Evolutionary conservation across 495 filamentous ascomycete genomes (phyloP), one percentile per base, ranked within the genome.

Genomic region (Annulohypoxylon nitens): DNA sequence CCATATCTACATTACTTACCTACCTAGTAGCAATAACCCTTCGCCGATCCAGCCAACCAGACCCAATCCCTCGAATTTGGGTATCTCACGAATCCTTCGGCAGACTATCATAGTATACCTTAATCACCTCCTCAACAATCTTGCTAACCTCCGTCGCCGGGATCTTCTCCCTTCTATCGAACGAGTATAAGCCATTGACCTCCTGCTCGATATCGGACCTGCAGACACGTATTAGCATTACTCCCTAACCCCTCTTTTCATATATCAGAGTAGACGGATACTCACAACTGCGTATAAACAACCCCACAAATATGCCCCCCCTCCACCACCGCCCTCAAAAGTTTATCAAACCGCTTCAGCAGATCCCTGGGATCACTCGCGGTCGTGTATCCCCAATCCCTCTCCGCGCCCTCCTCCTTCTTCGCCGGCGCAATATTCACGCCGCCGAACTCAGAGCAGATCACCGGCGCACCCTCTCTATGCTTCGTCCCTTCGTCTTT

Each of bases 161-260:
- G 34, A 81, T 82, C 75, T 85, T 81, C 53, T 89, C 70, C 50
- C 68, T 79, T 10, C 89, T 86, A 76, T 89, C 88, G 70, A 89
- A 90, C n/a, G 88, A 89, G 73, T 89, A 81, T 33, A 91, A 66
- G 4, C 89, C 89, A 67, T 91, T 91, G 64, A 89, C 85, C 70
- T 91, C 89, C 30, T 88, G 87, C 78, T 91, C 89, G 36, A 91
- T 84, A 66, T 91, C 89, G 20, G 86, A 88, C 25, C 79, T 81
- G 20, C 1, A 47, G 7, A 2, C n/a, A 47, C 43, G 14, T n/a
- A 45, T 37, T 10, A 54, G 10, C 61, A 64, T 59, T 18, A 36
- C n/a, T 34, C 25, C 50, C n/a, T 16, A 25, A 12, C 4, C 18
- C 33, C 8, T 16, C 25, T 10, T 6, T 1, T 2, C 33, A 2